Conservation (phyloP, 371 early-diverging fungal species). For the Nematocida ironsii region DNA sequence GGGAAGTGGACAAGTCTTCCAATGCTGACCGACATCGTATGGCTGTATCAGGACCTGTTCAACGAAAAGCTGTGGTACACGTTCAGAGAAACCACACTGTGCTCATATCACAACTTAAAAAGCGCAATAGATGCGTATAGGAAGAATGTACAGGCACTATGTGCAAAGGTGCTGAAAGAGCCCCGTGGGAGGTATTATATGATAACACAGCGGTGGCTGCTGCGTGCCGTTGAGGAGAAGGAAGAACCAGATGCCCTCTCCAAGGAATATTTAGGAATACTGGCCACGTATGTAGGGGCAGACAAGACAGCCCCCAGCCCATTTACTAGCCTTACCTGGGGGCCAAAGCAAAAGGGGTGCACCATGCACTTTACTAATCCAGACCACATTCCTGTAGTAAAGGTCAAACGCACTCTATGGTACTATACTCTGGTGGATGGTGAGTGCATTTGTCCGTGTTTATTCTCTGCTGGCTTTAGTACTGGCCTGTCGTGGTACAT, state of each 20-base stretch:
- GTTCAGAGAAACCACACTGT: conserved; percentile 2
- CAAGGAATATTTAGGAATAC: conserved; percentile 10
- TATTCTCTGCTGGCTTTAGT: neutral
- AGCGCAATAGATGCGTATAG: conserved; percentile 6
- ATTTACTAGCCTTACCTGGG: neutral
- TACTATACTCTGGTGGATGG: neutral
- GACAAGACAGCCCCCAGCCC: conserved; percentile 25
- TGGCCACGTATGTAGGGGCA: neutral
- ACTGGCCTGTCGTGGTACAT: neutral
- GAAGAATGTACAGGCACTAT: neutral
- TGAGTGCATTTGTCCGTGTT: neutral
- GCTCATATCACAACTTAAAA: neutral
- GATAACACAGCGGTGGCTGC: neutral
- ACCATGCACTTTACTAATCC: neutral
- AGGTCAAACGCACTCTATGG: neutral
- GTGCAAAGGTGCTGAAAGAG: neutral
- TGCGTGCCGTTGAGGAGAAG: neutral
- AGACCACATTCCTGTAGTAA: neutral
- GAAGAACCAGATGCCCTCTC: neutral
- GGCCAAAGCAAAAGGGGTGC: neutral
- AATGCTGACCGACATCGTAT: conserved; percentile 6
- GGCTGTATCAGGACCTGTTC: conserved; percentile 20
- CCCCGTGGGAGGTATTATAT: neutral
- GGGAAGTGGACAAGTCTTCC: conserved; percentile 9
- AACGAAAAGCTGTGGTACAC: conserved; percentile 12